Conservation (phyloP, 306 rosid species). For the Quercus variabilis region DNA sequence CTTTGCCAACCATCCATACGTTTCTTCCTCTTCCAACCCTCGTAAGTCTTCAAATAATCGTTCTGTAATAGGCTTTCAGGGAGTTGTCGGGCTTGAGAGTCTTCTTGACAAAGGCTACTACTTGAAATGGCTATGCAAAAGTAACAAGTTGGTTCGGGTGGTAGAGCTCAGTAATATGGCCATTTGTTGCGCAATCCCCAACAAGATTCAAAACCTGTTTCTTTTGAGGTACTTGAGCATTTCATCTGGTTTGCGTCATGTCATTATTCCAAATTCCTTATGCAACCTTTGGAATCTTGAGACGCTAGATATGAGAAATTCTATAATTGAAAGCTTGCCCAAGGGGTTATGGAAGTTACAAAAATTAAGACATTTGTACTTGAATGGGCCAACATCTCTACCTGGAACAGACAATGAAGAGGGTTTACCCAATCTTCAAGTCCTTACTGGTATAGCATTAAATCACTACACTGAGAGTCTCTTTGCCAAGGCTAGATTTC, state of each 20-base stretch:
- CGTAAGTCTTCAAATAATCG: background rate
- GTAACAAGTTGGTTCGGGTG: background rate
- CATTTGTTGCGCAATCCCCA: background rate
- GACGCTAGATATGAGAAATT: background rate
- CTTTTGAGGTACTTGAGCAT: background rate
- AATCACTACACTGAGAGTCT: background rate
- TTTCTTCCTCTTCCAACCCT: background rate
- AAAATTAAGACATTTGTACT: background rate
- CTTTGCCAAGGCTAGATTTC: background rate
- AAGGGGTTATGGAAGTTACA: background rate
- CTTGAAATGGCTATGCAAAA: background rate
- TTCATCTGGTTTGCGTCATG: rapidly evolving
- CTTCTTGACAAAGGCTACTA: background rate
- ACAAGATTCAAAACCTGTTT: rapidly evolving
- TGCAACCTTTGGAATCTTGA: background rate
- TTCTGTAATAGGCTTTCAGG: background rate
- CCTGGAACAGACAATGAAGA: too few species aligned
- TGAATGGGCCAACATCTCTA: too few species aligned
- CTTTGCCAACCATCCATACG: rapidly evolving
- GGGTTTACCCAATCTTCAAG: conserved; percentile 7
- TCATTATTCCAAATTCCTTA: too few species aligned
- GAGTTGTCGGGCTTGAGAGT: too few species aligned
- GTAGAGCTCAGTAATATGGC: background rate
- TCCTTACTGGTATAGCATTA: background rate
- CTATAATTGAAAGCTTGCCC: rapidly evolving